These are phyloP conservation scores for Saccharomycopsis crataegensis DNA, from an alignment of 1,139 yeast species.

Conservation along the genomic window DNA sequence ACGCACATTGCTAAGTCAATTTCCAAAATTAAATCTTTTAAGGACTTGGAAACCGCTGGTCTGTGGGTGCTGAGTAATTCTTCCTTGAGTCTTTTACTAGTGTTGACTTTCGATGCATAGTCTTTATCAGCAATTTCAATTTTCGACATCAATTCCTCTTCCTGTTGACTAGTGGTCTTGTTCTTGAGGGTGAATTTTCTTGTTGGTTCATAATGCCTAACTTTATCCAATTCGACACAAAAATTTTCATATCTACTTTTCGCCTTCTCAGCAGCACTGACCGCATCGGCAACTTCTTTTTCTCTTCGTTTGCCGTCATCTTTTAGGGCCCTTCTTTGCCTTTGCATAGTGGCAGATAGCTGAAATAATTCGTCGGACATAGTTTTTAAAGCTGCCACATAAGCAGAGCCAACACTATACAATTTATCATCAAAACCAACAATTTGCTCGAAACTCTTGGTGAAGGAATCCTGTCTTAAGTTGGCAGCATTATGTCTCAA, in stretches of 20 bases:
- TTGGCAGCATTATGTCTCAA: conserved; percentile 37
- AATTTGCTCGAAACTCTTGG: conserved; percentile 56
- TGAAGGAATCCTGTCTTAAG: conserved; percentile 65
- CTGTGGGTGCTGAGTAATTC: conserved; percentile 67
- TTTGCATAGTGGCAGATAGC: conserved; percentile 58
- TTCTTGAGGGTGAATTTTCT: conserved; percentile 72
- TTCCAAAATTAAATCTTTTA: conserved; percentile 74
- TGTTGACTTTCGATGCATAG: conserved; percentile 67
- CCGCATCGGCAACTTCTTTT: conserved; percentile 76
- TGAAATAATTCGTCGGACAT: conserved; percentile 86
- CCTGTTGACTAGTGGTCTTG: conserved; percentile 80
- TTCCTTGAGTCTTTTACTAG: conserved; percentile 66
- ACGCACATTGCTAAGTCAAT: conserved; percentile 83
- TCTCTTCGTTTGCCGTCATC: conserved; percentile 80
- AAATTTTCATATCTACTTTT: conserved; percentile 70
- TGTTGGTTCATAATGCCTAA: conserved; percentile 74
- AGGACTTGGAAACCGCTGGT: conserved; percentile 66
- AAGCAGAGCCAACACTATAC: conserved; percentile 64
- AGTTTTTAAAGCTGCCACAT: conserved; percentile 68
- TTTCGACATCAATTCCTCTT: conserved; percentile 77
- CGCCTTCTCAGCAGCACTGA: conserved; percentile 81
- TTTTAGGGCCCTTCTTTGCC: conserved; percentile 66
- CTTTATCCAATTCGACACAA: conserved; percentile 81
- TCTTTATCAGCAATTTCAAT: conserved; percentile 82
- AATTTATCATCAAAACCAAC: conserved; percentile 73